Evolutionary conservation across 2,329 filamentous ascomycete genomes (phyloP), one percentile per base, ranked within the genome.

Genomic region (Monosporascus cannonballus): DNA sequence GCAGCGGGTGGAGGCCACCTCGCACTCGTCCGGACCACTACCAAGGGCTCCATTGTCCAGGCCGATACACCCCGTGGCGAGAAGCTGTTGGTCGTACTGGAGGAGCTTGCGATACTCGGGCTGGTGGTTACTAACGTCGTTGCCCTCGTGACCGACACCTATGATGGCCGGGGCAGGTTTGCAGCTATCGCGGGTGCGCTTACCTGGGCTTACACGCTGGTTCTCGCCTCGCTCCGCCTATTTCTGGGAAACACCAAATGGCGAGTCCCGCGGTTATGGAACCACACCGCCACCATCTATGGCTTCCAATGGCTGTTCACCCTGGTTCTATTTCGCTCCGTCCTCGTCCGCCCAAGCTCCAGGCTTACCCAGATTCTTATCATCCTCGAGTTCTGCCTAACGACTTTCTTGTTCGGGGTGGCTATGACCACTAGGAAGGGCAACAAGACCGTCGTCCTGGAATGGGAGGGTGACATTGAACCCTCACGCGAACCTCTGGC

Each of bases 251-350:
- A 74, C 71, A 83, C 73, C 63, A 83, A 76, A 77, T 90, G 73
- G 80, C 80, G 69, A 69, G 68, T 94, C 15, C 86, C 87, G 8
- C 78, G 81, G 54, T 74, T 97, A 8, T 99, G 94, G 94, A 92
- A 93, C 66, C 94, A 99, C 70, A 97, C 94, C 0, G 88, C 90
- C 20, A 73, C 80, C 57, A 83, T 99, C 51, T 99, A 99, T 70
- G 80, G 81, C 51, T 75, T 85, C 51, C 86, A 92, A 67, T 99
- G 93, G 90, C 64, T 94, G 5, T 85, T 92, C 64, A 78, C 79
- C 8, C 57, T 93, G 24, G 75, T 90, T 60, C 71, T 93, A 6
- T 94, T 97, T 74, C 90, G 94, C 53, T 96, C 93, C 3, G 86
- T 83, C 50, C 72, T 97, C 54, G 84, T 97, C 56, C 86, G 94